Conservation (phyloP, 1,139 yeast genomes). For the Candida mesenterica region DNA sequence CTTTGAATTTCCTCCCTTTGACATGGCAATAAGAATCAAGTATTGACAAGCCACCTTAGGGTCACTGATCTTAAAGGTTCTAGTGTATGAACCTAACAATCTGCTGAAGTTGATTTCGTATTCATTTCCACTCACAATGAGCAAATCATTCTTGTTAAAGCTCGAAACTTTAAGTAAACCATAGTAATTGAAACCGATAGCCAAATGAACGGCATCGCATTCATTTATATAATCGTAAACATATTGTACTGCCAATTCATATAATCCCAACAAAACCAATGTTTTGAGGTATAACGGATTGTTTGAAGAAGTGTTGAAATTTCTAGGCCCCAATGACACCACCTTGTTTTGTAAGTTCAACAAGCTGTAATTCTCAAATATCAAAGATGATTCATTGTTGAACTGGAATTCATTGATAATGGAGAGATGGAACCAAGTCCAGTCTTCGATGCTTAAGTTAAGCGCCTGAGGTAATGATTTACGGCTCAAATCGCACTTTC, state of each 20-base stretch:
- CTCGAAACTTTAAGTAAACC: constrained; percentile 61
- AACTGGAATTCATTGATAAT: constrained; percentile 59
- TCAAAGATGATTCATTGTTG: constrained; percentile 40
- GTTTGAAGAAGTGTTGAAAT: constrained; percentile 63
- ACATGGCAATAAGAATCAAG: constrained; percentile 65
- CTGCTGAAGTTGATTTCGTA: constrained; percentile 57
- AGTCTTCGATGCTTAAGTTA: constrained; percentile 84
- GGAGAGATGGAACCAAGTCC: constrained; percentile 93
- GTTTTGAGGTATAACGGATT: constrained; percentile 78
- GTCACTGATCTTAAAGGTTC: constrained; percentile 79
- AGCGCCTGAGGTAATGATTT: constrained; percentile 72
- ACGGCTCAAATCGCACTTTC: constrained; percentile 81
- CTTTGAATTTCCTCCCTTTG: constrained; percentile 35
- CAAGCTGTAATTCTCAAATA: constrained; percentile 72
- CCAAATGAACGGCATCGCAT: constrained; percentile 86
- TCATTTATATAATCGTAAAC: constrained; percentile 63
- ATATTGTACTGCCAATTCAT: constrained; percentile 77
- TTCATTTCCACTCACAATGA: constrained; percentile 34
- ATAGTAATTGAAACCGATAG: constrained; percentile 76
- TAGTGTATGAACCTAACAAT: constrained; percentile 67
- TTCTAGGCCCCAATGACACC: constrained; percentile 68
- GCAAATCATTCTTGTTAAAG: constrained; percentile 32
- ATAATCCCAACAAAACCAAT: constrained; percentile 72
- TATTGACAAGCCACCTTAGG: constrained; percentile 92
- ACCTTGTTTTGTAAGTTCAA: constrained; percentile 72